These are phyloP conservation scores for Cylindrodendrum hubeiense DNA, from an alignment of 2,329 filamentous ascomycete species.

Conservation along the genomic window DNA sequence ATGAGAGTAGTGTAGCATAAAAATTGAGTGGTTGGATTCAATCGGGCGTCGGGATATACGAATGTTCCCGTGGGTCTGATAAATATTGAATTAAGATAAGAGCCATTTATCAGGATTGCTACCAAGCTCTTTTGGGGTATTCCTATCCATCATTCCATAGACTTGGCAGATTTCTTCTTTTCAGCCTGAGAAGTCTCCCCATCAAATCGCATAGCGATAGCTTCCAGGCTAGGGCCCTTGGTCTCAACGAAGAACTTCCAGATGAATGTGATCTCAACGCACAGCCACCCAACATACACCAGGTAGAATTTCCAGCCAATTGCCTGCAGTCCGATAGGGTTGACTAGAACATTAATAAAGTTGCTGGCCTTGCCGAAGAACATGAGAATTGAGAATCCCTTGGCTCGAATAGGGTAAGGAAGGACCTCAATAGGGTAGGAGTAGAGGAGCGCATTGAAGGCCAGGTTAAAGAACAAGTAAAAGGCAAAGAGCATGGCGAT, in stretches of 20 bases:
- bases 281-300: slow-evolving; percentile 63
- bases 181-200: too few relatives aligned
- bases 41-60: too few relatives aligned
- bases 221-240: slow-evolving; percentile 62
- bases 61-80: too few relatives aligned
- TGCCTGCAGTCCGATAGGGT: slow-evolving; percentile 63
- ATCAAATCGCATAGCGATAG: slow-evolving; percentile 67
- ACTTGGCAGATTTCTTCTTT: too few relatives aligned
- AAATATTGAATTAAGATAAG: too few relatives aligned
- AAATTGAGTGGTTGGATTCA: too few relatives aligned
- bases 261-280: slow-evolving; percentile 61
- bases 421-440: slow-evolving; percentile 66
- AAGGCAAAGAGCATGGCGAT: slow-evolving; percentile 53
- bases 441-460: slow-evolving; percentile 64
- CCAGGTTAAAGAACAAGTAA: slow-evolving; percentile 64
- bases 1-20: too few relatives aligned
- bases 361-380: slow-evolving; percentile 44
- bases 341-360: slow-evolving; percentile 54
- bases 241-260: slow-evolving; percentile 62
- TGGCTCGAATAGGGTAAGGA: slow-evolving; percentile 64
- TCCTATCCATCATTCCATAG: too few relatives aligned
- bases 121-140: too few relatives aligned
- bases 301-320: slow-evolving; percentile 69
- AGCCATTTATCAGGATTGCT: too few relatives aligned
- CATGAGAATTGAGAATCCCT: slow-evolving; percentile 56